Evolutionary conservation across 768 basidiomycete species (phyloP).

Genomic region (Phylloporus sp.): DNA sequence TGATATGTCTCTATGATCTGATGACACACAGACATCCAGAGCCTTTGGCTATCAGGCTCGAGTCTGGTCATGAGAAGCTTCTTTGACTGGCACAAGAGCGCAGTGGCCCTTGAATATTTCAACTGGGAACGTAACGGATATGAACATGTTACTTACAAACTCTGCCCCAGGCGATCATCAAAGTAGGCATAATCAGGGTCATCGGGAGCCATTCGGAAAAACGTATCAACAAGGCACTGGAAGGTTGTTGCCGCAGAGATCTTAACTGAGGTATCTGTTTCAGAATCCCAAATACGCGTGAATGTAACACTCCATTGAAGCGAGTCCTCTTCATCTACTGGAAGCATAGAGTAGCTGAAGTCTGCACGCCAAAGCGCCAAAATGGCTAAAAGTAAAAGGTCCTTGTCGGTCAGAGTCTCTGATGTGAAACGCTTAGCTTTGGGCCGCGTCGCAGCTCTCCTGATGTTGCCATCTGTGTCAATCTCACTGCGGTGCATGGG

Average conservation of each 20-base stretch:
- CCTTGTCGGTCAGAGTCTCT: conserved; percentile 63
- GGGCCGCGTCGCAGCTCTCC: conserved; percentile 53
- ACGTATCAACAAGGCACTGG: conserved; percentile 40
- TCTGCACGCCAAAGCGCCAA: conserved; percentile 64
- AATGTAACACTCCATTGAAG: conserved; percentile 45
- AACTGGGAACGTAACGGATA: background rate
- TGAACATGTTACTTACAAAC: conserved; percentile 40
- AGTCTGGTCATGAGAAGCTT: conserved; percentile 57
- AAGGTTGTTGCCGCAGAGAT: conserved; percentile 53
- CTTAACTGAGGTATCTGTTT: conserved; percentile 63
- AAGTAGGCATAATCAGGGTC: conserved; percentile 37
- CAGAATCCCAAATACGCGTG: conserved; percentile 57
- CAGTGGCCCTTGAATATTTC: conserved; percentile 15
- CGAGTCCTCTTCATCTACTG: conserved; percentile 38
- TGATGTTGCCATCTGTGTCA: conserved; percentile 53
- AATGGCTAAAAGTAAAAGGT: conserved; percentile 67
- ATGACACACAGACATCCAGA: conserved; percentile 65
- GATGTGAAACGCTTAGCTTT: conserved; percentile 54
- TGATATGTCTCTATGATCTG: conserved; percentile 57
- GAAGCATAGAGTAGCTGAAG: conserved; percentile 51
- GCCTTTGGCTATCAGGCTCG: conserved; percentile 58
- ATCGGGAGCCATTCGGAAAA: conserved; percentile 40
- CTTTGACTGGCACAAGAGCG: conserved; percentile 45
- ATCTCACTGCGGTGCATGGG: conserved; percentile 57
- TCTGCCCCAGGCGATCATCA: conserved; percentile 42